A percentile compares a stretch with the other conserved stretches of the same genome.
Conservation (phyloP, 305 asterid genomes). For the Rubia occidens region DNA sequence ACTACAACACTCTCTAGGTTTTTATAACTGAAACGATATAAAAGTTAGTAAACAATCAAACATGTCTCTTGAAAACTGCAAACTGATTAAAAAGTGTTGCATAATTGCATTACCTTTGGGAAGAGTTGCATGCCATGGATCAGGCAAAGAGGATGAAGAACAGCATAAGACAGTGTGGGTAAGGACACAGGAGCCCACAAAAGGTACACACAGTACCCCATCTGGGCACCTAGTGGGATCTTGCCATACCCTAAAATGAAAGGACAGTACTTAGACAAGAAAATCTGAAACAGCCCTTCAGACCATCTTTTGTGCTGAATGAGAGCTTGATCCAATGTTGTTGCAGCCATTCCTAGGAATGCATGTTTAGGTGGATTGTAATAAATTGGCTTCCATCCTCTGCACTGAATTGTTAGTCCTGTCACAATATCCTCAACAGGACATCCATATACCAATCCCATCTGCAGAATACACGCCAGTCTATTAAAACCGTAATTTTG, state of each 20-base stretch:
- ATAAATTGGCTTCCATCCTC: conserved; percentile 73
- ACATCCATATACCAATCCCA: conserved; percentile 73
- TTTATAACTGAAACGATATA: no score
- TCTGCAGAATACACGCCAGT: conserved; percentile 26
- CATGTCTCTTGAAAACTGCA: neutral
- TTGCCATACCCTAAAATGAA: conserved; percentile 50
- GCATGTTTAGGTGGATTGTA: conserved; percentile 49
- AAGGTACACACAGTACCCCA: conserved; percentile 71
- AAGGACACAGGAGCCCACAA: conserved; percentile 59
- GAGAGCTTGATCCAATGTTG: conserved; percentile 47
- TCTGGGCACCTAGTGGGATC: conserved; percentile 53
- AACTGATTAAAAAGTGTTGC: no score
- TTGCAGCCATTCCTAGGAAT: conserved; percentile 58
- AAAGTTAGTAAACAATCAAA: neutral
- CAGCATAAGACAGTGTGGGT: conserved; percentile 41
- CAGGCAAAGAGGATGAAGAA: conserved; percentile 42
- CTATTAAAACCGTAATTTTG: neutral
- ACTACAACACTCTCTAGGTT: no score
- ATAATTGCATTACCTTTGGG: conserved; percentile 37
- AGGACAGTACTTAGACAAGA: conserved; percentile 68
- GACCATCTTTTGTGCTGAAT: conserved; percentile 80
- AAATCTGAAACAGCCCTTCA: conserved; percentile 69
- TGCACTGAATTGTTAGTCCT: conserved; percentile 68
- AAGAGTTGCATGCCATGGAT: conserved; percentile 46
- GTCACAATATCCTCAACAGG: conserved; percentile 76